phyloP scores from a whole-genome alignment of 2,329 filamentous ascomycete genomes.

The Colletotrichum paranaense region DNA sequence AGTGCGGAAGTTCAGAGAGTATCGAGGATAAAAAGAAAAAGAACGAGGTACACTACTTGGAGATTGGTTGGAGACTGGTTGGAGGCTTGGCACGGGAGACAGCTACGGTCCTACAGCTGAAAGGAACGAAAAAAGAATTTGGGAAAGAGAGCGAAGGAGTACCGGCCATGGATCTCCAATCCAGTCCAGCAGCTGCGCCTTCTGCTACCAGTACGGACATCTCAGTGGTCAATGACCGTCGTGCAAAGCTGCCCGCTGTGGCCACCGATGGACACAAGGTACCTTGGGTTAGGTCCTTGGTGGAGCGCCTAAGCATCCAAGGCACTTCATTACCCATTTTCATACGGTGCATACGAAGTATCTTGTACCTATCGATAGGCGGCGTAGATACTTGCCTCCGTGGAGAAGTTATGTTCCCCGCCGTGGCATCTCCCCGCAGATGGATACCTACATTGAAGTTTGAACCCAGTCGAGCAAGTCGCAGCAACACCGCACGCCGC shows the following conservation, averaged over 20 bases:
- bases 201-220: neutral
- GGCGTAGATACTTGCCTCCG: no score
- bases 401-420: no score
- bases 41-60: neutral
- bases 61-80: neutral
- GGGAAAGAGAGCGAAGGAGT: neutral
- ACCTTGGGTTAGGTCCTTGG: no score
- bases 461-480: neutral
- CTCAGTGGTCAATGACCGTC: neutral
- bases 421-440: neutral
- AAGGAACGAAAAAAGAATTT: neutral
- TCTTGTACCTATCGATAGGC: no score
- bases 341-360: no score
- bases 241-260: neutral
- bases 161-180: neutral
- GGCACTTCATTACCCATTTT: no score
- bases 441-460: neutral
- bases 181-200: neutral
- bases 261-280: neutral
- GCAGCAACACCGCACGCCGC: no score
- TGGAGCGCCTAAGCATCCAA: no score
- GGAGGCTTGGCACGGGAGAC: neutral
- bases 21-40: neutral
- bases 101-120: neutral
- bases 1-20: neutral